Percentiles rank a stretch among this genome's conserved stretches.
These are phyloP conservation scores for Carpinus fangiana DNA, from an alignment of 306 rosid species.

Conservation along the genomic window DNA sequence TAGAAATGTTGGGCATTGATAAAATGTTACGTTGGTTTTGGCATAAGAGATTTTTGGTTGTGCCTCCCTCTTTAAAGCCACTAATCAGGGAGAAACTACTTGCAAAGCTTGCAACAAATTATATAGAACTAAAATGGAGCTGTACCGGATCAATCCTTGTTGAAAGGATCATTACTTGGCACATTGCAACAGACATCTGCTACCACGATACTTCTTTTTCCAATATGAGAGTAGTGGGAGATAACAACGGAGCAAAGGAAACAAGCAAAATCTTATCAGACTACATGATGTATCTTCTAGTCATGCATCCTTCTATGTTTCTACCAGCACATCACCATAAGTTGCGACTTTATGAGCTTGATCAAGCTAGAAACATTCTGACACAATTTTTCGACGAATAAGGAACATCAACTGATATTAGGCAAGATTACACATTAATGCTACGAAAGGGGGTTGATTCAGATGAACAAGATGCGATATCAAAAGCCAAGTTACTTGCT, in stretches of 20 bases:
- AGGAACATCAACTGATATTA: not conserved
- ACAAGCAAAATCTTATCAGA: not conserved
- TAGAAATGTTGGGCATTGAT: too few species aligned
- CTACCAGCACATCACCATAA: not conserved
- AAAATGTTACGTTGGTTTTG: too few species aligned
- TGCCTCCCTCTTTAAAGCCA: not conserved
- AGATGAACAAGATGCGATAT: too few species aligned
- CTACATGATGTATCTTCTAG: constrained; percentile 14
- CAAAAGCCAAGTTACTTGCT: not conserved
- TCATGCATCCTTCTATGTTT: not conserved
- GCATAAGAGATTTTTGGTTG: not conserved
- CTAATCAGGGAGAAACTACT: too few species aligned
- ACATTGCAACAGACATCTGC: constrained; percentile 6
- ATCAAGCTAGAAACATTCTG: too few species aligned
- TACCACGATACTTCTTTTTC: too few species aligned
- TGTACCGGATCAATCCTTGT: too few species aligned
- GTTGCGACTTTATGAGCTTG: too few species aligned
- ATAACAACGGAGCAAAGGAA: not conserved
- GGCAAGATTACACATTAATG: not conserved
- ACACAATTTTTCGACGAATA: not conserved
- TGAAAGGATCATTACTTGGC: constrained; percentile 17
- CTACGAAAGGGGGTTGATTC: too few species aligned
- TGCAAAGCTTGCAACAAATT: too few species aligned
- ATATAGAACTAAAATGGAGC: too few species aligned
- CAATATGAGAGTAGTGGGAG: too few species aligned